A percentile compares a stretch with the other conserved stretches of the same genome.
Conservation (phyloP, 331 rosid genomes). For the Acacia pycnantha region DNA sequence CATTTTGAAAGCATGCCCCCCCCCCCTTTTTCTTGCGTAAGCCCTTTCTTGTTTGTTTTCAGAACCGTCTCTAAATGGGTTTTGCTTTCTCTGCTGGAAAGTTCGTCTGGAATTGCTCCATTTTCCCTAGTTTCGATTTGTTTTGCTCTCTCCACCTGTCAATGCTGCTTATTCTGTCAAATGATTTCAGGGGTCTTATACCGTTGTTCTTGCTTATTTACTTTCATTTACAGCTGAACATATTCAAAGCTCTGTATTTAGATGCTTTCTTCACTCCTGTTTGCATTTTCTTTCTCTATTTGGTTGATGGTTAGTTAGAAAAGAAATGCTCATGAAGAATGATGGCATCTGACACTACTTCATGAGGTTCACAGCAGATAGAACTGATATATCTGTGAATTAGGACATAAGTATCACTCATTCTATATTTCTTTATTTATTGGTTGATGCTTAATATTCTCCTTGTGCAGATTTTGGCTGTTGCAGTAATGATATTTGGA, state of each 20-base stretch:
- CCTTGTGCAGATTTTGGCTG: slow-evolving; percentile 69
- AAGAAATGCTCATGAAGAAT: neutral
- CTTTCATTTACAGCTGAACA: slow-evolving; percentile 13
- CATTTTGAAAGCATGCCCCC: neutral
- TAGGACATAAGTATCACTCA: neutral
- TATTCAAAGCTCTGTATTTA: slow-evolving; percentile 25
- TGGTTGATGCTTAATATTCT: slow-evolving; percentile 19
- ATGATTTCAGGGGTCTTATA: neutral
- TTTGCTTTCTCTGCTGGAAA: neutral
- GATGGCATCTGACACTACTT: neutral
- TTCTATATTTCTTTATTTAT: neutral
- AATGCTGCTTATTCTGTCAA: neutral
- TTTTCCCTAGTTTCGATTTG: neutral
- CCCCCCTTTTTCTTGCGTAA: neutral
- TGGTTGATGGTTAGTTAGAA: neutral
- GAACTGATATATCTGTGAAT: neutral
- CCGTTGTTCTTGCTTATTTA: slow-evolving; percentile 13
- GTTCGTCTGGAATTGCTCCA: neutral
- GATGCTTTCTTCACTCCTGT: slow-evolving; percentile 4
- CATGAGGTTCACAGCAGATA: neutral
- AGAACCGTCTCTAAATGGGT: neutral
- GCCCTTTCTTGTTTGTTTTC: neutral
- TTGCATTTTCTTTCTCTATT: slow-evolving; percentile 11
- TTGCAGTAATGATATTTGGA: slow-evolving; percentile 75
- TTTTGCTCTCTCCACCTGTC: neutral